These are phyloP conservation scores for Plasmodium blacklocki DNA, from an alignment of 169 alveolate genomes.

Conservation along the genomic window DNA sequence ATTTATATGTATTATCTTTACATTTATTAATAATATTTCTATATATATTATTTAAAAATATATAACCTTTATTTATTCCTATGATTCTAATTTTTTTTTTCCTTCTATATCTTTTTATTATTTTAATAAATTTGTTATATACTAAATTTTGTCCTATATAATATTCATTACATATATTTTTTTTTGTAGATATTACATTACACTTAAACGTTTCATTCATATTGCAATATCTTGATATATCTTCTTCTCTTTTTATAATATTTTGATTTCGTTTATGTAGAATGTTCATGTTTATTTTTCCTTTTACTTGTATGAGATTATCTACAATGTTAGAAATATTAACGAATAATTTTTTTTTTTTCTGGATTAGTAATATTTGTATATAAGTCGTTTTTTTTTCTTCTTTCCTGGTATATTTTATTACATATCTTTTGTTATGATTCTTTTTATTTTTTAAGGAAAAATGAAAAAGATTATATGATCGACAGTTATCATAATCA, in stretches of 20 bases:
- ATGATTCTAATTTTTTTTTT: too few relatives aligned
- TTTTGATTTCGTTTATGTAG: neutral
- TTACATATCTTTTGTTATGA: constrained; percentile 5
- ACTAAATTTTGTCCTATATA: too few relatives aligned
- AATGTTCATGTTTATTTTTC: constrained; percentile 30
- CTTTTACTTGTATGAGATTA: constrained; percentile 26
- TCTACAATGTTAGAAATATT: constrained; percentile 32
- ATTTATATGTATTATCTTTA: too few relatives aligned
- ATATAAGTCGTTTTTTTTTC: constrained; percentile 12
- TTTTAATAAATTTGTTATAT: too few relatives aligned
- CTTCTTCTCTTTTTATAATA: neutral
- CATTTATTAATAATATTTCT: too few relatives aligned
- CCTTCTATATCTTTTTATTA: too few relatives aligned
- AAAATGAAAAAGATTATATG: constrained; percentile 6
- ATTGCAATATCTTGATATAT: neutral
- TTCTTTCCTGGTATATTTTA: constrained; percentile 1
- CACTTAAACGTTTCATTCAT: neutral
- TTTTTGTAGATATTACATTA: too few relatives aligned
- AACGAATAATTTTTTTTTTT: constrained; percentile 33
- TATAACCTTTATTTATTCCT: too few relatives aligned
- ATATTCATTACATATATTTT: too few relatives aligned
- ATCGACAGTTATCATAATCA: neutral
- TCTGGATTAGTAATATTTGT: constrained; percentile 11
- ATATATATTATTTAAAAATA: too few relatives aligned
- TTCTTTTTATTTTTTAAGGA: constrained; percentile 24